A percentile compares a stretch with the other conserved stretches of the same genome.
These are phyloP conservation scores for Agrostemma githago DNA, from an alignment of 148 eudicot species.

Conservation along the genomic window DNA sequence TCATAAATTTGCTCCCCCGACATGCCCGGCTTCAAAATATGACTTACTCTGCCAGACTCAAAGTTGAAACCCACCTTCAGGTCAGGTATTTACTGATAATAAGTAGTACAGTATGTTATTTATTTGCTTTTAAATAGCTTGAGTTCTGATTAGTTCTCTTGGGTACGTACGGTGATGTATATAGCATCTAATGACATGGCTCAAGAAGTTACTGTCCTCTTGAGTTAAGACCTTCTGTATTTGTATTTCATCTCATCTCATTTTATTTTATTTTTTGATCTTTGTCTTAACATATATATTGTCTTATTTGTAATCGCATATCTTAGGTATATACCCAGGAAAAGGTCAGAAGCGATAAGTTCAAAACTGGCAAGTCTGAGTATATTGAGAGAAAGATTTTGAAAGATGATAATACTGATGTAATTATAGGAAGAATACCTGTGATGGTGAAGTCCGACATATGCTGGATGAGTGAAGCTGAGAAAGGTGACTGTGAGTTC, in stretches of 20 bases:
- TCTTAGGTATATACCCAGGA: slow-evolving; percentile 61
- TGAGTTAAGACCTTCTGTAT: background rate
- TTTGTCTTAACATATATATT: background rate
- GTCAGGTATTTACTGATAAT: slow-evolving; percentile 24
- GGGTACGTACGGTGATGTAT: background rate
- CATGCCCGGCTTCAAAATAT: slow-evolving; percentile 92
- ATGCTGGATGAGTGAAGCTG: slow-evolving; percentile 78
- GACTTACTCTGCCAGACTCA: slow-evolving; percentile 78
- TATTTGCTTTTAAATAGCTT: background rate
- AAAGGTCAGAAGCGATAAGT: slow-evolving; percentile 63
- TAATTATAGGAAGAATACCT: slow-evolving; percentile 70
- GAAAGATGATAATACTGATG: slow-evolving; percentile 39
- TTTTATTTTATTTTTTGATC: background rate
- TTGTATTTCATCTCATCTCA: background rate
- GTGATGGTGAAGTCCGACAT: slow-evolving; percentile 91
- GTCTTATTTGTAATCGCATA: slow-evolving; percentile 6
- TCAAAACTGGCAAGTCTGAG: slow-evolving; percentile 64
- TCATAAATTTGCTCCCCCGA: slow-evolving; percentile 54
- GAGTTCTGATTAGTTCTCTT: background rate
- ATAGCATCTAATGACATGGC: background rate
- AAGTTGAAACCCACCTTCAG: slow-evolving; percentile 61
- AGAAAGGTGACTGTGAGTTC: slow-evolving; percentile 74
- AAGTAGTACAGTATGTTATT: background rate
- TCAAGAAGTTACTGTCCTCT: background rate
- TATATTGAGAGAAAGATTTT: slow-evolving; percentile 38